phyloP scores from a whole-genome alignment of 768 basidiomycete species.

The Crucibulum laeve region DNA sequence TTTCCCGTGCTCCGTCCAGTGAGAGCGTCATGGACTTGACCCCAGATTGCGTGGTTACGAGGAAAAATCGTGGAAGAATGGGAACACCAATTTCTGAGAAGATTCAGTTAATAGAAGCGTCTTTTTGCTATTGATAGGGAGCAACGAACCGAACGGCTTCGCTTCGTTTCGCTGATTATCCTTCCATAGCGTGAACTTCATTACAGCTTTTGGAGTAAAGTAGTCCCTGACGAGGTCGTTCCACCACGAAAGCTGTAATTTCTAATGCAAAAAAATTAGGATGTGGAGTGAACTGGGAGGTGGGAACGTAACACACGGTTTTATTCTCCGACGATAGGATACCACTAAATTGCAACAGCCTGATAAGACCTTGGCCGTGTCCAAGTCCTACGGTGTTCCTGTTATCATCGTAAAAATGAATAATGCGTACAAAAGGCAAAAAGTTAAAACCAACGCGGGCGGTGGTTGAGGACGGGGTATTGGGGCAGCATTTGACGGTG shows the following conservation, averaged over 20 bases:
- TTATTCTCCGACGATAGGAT: slow-evolving; percentile 51
- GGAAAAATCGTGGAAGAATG: slow-evolving; percentile 80
- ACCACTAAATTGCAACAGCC: slow-evolving; percentile 69
- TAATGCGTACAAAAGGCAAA: slow-evolving; percentile 5
- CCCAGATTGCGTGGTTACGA: slow-evolving; percentile 80
- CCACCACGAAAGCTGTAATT: slow-evolving; percentile 69
- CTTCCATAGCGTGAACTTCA: slow-evolving; percentile 87
- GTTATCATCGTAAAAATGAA: slow-evolving; percentile 1
- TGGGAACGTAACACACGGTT: slow-evolving; percentile 30
- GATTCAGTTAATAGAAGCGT: background rate
- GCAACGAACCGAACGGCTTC: slow-evolving; percentile 72
- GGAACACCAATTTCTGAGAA: slow-evolving; percentile 78
- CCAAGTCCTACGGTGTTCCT: slow-evolving; percentile 31
- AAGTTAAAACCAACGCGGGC: slow-evolving; percentile 5
- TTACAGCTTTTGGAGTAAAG: slow-evolving; percentile 64
- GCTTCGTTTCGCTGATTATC: slow-evolving; percentile 77
- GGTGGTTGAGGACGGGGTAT: slow-evolving; percentile 7
- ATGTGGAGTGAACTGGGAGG: background rate
- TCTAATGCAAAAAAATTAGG: slow-evolving; percentile 31
- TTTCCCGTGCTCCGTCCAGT: slow-evolving; percentile 74
- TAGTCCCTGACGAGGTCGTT: slow-evolving; percentile 58
- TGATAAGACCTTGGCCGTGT: slow-evolving; percentile 58
- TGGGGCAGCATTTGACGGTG: slow-evolving; percentile 10
- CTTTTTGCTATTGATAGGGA: background rate
- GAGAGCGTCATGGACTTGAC: slow-evolving; percentile 81